Evolutionary conservation across 2,329 filamentous ascomycete species (phyloP), one percentile per base, ranked within the genome.

Genomic region (Trichoderma cornu-damae): DNA sequence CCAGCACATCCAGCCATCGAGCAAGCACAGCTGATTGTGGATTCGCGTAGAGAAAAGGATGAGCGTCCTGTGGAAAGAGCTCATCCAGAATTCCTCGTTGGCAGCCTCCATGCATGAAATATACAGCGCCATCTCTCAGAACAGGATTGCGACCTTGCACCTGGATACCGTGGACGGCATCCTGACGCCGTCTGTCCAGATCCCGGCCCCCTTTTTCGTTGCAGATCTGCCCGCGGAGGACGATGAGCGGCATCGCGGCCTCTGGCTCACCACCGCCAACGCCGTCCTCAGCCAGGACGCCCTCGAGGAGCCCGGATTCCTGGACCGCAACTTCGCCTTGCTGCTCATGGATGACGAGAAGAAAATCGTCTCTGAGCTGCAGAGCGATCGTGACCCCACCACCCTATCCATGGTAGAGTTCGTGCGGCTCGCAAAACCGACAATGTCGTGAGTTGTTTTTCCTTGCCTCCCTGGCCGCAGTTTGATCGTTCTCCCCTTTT

Each of bases 241-340:
- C 24, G 85, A 89, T 55, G 81, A 82, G 30, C 82, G 85, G 47
- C 85, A 88, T 62, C 86, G 83, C 4, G 90, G 90, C 1, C 78
- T 96, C 0, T 93, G 90, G 87, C 77, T 96, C 18, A 96, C 91
- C 0, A 96, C 91, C 0, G 89, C 90, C 28, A 91, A 93, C 64
- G 85, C 86, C 9, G 82, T 90, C 42, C 77, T 83, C 16, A 79
- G 85, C 38, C 84, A 89, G 32, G 88, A 92, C 58, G 82, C 82
- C 11, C 73, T 80, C 1, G 81, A 86, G 40, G 85, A 89, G 18
- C 82, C 84, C 0, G 78, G 81, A 1, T 85, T 87, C 54, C 78
- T 95, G 44, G 90, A 91, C 61, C 91, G 90, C 64, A 89, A 96
- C 69, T 96, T 95, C 65, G 89, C 89, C 0, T 76, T 99, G 2